Percentiles rank a stretch among this genome's conserved stretches.
Evolutionary conservation across 371 early-diverging fungal species (phyloP).

Genomic region (Rhizomucor miehei): DNA sequence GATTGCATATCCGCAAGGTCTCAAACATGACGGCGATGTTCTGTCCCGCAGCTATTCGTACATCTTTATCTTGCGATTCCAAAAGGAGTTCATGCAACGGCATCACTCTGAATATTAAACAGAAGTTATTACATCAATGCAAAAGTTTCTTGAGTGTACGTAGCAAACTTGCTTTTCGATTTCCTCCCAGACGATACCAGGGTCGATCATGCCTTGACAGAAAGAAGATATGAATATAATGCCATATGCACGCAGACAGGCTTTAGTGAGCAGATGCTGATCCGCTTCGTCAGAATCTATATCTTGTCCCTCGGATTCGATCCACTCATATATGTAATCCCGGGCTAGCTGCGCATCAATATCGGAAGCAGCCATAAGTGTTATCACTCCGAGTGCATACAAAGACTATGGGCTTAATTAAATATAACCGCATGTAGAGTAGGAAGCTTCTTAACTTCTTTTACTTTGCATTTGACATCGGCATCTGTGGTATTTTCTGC

Average conservation of each 20-base stretch:
- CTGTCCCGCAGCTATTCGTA: conserved; percentile 73
- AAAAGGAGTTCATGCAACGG: conserved; percentile 51
- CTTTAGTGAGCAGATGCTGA: conserved; percentile 20
- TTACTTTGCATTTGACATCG: conserved; percentile 34
- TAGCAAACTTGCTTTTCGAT: conserved; percentile 41
- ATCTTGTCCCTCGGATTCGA: conserved; percentile 42
- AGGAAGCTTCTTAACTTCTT: conserved; percentile 4
- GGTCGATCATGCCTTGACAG: conserved; percentile 34
- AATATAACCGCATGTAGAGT: neutral
- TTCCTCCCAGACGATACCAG: conserved; percentile 43
- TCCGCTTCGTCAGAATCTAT: conserved; percentile 27
- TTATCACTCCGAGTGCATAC: conserved; percentile 55
- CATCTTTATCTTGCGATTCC: conserved; percentile 62
- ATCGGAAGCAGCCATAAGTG: conserved; percentile 63
- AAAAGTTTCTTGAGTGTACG: neutral
- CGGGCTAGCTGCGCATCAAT: conserved; percentile 45
- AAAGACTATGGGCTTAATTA: conserved; percentile 22
- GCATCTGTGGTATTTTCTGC: conserved; percentile 39
- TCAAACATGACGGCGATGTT: conserved; percentile 76
- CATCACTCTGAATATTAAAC: conserved; percentile 39
- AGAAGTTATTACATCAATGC: neutral
- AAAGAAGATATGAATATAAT: conserved; percentile 51
- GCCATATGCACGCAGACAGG: conserved; percentile 50
- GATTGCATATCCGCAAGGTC: conserved; percentile 16
- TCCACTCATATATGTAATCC: conserved; percentile 36